These are phyloP conservation scores for Paecilomyces niveus DNA, from an alignment of 2,329 filamentous ascomycete genomes.

Conservation along the genomic window DNA sequence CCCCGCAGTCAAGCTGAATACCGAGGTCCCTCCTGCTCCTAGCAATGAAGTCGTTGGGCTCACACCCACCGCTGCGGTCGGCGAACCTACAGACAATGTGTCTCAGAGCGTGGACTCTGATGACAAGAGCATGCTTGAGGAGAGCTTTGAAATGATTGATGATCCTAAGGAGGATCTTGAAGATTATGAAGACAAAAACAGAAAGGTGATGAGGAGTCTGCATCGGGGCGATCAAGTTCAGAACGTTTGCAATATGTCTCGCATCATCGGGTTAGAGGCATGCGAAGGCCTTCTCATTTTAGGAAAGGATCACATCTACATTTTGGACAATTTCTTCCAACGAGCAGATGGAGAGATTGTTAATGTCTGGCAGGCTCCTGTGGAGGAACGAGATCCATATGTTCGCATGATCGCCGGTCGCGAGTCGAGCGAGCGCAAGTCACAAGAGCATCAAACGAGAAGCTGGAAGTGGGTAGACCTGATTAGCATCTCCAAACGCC, in stretches of 20 bases:
- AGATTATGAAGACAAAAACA: slow-evolving; percentile 92
- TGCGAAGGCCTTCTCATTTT: slow-evolving; percentile 90
- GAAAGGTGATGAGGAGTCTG: slow-evolving; percentile 92
- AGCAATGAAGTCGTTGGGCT: slow-evolving; percentile 35
- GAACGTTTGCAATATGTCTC: slow-evolving; percentile 89
- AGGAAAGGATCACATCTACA: slow-evolving; percentile 84
- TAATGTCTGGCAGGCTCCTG: slow-evolving; percentile 87
- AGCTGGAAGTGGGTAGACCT: slow-evolving; percentile 94
- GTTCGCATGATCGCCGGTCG: slow-evolving; percentile 85
- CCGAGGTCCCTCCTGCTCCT: slow-evolving; percentile 31
- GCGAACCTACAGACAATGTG: slow-evolving; percentile 25
- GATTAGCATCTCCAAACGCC: slow-evolving; percentile 89
- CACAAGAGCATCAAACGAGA: slow-evolving; percentile 70
- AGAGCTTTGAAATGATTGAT: slow-evolving; percentile 93
- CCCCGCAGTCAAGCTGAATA: slow-evolving; percentile 40
- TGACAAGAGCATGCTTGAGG: slow-evolving; percentile 53
- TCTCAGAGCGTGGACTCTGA: slow-evolving; percentile 25
- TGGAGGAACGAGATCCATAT: slow-evolving; percentile 89
- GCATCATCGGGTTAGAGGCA: slow-evolving; percentile 87
- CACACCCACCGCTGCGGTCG: slow-evolving; percentile 25
- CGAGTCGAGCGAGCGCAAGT: slow-evolving; percentile 53
- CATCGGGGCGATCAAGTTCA: slow-evolving; percentile 88
- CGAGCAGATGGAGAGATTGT: slow-evolving; percentile 93
- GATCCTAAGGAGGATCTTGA: slow-evolving; percentile 82
- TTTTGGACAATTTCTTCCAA: slow-evolving; percentile 96